A percentile compares a stretch with the other conserved stretches of the same genome.
Conservation (phyloP, 306 rosid genomes). For the Corylus americana region DNA sequence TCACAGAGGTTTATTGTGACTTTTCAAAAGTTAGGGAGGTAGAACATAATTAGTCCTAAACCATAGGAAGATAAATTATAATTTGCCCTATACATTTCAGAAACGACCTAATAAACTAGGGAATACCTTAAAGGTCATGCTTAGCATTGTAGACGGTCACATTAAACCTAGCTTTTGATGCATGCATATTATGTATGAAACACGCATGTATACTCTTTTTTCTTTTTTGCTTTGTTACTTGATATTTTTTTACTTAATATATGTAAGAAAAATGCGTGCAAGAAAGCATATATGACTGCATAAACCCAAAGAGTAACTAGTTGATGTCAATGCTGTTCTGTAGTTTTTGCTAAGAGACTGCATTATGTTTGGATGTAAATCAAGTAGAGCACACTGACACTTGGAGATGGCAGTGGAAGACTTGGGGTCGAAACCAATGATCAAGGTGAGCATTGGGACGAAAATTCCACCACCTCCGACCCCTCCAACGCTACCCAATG, state of each 20-base stretch:
- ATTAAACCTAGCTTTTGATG: background rate
- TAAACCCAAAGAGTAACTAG: background rate
- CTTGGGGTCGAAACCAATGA: conserved; percentile 84
- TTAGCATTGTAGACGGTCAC: background rate
- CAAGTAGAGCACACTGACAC: conserved; percentile 49
- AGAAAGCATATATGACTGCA: background rate
- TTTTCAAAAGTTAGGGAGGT: background rate
- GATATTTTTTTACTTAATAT: background rate
- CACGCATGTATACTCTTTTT: background rate
- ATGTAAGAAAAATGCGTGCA: background rate
- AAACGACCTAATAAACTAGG: background rate
- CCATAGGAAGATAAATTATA: background rate
- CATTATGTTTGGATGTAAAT: background rate
- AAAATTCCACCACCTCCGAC: conserved; percentile 94
- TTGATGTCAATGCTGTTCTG: background rate
- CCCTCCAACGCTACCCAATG: conserved; percentile 87
- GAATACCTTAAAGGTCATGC: too few species aligned
- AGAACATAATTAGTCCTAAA: background rate
- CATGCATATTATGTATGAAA: background rate
- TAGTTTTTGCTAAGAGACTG: background rate
- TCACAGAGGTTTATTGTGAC: background rate
- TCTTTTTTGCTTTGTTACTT: background rate
- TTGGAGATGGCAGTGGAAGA: conserved; percentile 85
- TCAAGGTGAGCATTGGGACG: conserved; percentile 81
- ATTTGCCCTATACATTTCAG: background rate